Evolutionary conservation across 108 stramenopile species (phyloP), one percentile per base, ranked within the genome.

Genomic region (Fragilariopsis cylindrus): DNA sequence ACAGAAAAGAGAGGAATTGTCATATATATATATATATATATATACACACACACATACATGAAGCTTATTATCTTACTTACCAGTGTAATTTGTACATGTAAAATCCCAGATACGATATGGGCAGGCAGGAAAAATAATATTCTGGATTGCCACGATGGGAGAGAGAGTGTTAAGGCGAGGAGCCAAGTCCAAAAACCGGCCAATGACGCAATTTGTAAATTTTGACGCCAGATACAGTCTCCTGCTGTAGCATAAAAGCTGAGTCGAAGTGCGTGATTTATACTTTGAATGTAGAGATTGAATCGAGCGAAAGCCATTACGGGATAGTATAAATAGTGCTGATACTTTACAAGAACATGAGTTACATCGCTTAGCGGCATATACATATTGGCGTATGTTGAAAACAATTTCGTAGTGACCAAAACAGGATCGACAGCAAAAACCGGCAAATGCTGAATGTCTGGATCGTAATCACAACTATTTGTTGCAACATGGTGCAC

Each of bases 361-460:
- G 90, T 85, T 30, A 84, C 48, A 66, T 76, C 73, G 80, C 94
- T 92, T 50, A 82, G 78, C 40, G 82, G 65, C 76, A 97, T 84
- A 44, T 81, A 76, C 44, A 78, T 75, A 55, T 82, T 76, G 73
- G 95, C 92, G 78, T 92, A 97, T 62, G 82, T 94, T 63, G 80
- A 79, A 73, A 97, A 91, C 76, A 95, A 87, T 45, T 82, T 71
- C 56, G 69, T 75, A 16, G 90, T 70, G 6, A 68, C 49, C 39
- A 68, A 44, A 39, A 52, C 67, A 39, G 67, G 67, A 68, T 68
- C 67, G 12, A 97, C 66, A 7, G 95, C 92, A 75, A 97, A 85
- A 56, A 97, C 76, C 1, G 97, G 97, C 69, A 97, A 63, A 73
- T 97, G 97, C 55, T 96, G 96, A 74, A 97, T 97, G 81, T 97